Conservation (phyloP, 495 filamentous ascomycete genomes). For the Rostrohypoxylon terebratum region DNA sequence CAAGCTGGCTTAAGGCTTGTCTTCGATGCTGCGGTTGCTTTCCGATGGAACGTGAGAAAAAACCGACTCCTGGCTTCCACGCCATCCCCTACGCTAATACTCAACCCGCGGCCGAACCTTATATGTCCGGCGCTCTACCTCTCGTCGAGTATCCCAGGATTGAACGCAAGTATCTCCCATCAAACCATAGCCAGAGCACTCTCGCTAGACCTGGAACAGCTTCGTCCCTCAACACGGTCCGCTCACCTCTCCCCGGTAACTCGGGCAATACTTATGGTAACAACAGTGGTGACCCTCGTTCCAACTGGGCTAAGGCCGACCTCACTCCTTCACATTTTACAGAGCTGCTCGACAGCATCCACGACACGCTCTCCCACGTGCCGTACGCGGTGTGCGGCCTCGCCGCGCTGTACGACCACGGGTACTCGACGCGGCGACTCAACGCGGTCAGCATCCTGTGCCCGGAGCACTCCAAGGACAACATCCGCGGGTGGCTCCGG, state of each 20-base stretch:
- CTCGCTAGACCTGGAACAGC: not conserved
- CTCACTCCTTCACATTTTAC: conserved; percentile 31
- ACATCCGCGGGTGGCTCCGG: conserved; percentile 50
- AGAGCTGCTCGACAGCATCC: conserved; percentile 50
- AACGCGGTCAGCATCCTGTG: conserved; percentile 50
- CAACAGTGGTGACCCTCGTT: not conserved
- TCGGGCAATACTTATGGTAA: not conserved
- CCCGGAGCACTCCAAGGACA: conserved; percentile 41
- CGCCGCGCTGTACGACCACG: conserved; percentile 53
- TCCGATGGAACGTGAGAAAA: not conserved
- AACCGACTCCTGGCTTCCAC: not conserved
- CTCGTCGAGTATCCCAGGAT: not conserved
- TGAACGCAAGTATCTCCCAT: not conserved
- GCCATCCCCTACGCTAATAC: conserved; percentile 15
- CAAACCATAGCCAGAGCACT: not conserved
- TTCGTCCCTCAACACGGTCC: not conserved
- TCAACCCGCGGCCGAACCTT: conserved; percentile 15
- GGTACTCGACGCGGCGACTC: conserved; percentile 38
- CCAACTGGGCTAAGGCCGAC: conserved; percentile 18
- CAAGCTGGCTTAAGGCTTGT: conserved; percentile 9
- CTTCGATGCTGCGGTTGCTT: conserved; percentile 3
- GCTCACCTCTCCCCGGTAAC: not conserved
- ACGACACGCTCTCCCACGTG: conserved; percentile 49
- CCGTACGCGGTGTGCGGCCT: conserved; percentile 57
- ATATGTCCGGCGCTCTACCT: not conserved